These are phyloP conservation scores for Ceratopteris richardii DNA, from an alignment of 75 land plant genomes.

Conservation along the genomic window DNA sequence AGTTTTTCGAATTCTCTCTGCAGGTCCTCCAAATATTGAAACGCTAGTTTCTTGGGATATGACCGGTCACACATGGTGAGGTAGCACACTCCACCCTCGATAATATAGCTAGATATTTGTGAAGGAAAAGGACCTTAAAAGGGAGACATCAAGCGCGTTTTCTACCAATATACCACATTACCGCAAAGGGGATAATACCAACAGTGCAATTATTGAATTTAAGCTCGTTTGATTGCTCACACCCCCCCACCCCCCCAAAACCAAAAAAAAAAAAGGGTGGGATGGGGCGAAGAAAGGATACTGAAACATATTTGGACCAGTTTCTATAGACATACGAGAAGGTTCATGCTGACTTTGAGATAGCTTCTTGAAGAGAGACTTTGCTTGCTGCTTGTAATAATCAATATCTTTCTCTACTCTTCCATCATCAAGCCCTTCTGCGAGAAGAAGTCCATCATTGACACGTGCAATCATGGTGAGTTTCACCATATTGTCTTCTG, in stretches of 20 bases:
- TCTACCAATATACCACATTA: no score
- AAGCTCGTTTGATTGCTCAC: no score
- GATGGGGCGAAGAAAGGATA: no score
- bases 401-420: constrained; percentile 78
- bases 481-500: constrained; percentile 98
- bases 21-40: constrained; percentile 93
- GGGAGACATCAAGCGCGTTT: no score
- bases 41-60: constrained; percentile 95
- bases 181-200: no score
- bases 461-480: constrained; percentile 93
- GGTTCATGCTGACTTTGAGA: constrained; percentile 76
- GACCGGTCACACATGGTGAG: constrained; percentile 96
- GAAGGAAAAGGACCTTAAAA: no score
- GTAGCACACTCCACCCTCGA: constrained; percentile 92
- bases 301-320: constrained; percentile 89
- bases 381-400: constrained; percentile 89
- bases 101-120: constrained; percentile 92
- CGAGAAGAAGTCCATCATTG: constrained; percentile 88
- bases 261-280: no score
- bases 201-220: no score
- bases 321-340: constrained; percentile 91
- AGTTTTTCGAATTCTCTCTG: constrained; percentile 86
- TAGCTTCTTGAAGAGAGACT: constrained; percentile 80
- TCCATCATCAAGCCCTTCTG: constrained; percentile 91
- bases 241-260: no score